Base-by-base conservation (phyloP, 2,329 filamentous ascomycete species). In the Stachybotrys elegans region DNA sequence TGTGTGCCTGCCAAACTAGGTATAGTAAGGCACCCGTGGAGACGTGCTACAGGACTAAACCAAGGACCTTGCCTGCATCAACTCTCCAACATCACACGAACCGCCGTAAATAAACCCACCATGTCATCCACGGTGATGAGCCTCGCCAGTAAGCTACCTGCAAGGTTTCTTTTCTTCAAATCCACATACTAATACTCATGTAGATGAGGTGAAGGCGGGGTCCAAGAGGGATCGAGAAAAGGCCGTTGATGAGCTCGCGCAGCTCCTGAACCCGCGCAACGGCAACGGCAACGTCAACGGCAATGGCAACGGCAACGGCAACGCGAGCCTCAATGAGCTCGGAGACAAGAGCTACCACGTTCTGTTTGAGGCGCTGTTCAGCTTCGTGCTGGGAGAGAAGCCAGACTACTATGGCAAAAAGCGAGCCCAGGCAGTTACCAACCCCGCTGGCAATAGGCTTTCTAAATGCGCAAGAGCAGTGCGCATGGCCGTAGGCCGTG, bases 361-460 rank as follows among this genome's bases (percentile, higher is more conserved):
- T 47, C 81, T 96, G 35, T 88, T 88, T 54, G 89, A 96, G 57
- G 78, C 80, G 2, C 69, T 97, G 3, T 95, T 96, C 58, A 75
- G 78, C 43, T 84, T 76, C 57, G 77, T 77, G 2, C 62, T 83
- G 16, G 64, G 74, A 13, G 90, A 95, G 53, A 89, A 88, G 58
- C 71, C 81, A 9, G 60, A 66, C 16, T 86, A 79, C 51, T 74
- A 78, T 44, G 76, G 76, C 44, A 72, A 73, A 12, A 75, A 71
- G 50, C 75, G 73, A 43, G 72, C 67, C 12, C 59, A 63, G 36
- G 32, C 52, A 1, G 67, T 73, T 21, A 74, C 70, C 48, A 75
- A 69, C 44, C 66, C 67, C 42, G 67, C 77, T 25, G 69, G 69
- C 11, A 63, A 71, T 3, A 78, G 85, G 21, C 72, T 98, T 11